Percentiles rank a stretch among this genome's conserved stretches.
Conservation (phyloP, 805 yeast species). For the Spathaspora girioi region DNA sequence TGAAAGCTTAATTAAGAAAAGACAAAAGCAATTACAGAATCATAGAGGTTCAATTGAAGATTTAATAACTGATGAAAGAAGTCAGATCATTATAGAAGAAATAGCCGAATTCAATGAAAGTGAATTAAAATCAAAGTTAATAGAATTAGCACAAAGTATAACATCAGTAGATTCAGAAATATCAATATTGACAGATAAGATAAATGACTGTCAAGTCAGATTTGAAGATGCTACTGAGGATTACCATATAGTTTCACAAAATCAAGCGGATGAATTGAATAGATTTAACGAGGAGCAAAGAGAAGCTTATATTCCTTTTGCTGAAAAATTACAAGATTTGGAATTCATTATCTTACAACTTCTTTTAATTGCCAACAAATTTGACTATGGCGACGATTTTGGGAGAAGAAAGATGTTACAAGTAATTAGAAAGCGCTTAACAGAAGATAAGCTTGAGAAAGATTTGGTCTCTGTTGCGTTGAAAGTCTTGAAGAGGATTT, state of each 20-base stretch:
- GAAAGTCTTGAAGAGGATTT: conserved; percentile 62
- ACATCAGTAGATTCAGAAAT: background rate
- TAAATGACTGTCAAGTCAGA: conserved; percentile 11
- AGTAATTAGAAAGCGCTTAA: conserved; percentile 45
- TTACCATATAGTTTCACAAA: conserved; percentile 8
- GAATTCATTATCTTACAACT: conserved; percentile 78
- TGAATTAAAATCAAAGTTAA: conserved; percentile 9
- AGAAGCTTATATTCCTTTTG: conserved; percentile 20
- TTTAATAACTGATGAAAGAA: conserved; percentile 17
- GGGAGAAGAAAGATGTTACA: conserved; percentile 77
- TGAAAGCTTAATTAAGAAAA: conserved; percentile 2
- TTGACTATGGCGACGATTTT: conserved; percentile 86
- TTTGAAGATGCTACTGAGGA: conserved; percentile 11
- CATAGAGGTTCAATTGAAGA: conserved; percentile 2
- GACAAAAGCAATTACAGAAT: conserved; percentile 4
- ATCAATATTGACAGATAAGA: conserved; percentile 8
- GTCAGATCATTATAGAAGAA: conserved; percentile 10
- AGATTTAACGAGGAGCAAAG: conserved; percentile 15
- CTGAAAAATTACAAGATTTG: conserved; percentile 51
- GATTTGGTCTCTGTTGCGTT: conserved; percentile 52
- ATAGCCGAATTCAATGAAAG: background rate
- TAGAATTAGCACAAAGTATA: background rate
- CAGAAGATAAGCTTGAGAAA: conserved; percentile 55
- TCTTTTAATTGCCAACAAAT: conserved; percentile 58
- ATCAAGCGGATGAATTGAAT: conserved; percentile 9